Conservation (phyloP, 140 eudicot genomes). For the Anethum foeniculum region DNA sequence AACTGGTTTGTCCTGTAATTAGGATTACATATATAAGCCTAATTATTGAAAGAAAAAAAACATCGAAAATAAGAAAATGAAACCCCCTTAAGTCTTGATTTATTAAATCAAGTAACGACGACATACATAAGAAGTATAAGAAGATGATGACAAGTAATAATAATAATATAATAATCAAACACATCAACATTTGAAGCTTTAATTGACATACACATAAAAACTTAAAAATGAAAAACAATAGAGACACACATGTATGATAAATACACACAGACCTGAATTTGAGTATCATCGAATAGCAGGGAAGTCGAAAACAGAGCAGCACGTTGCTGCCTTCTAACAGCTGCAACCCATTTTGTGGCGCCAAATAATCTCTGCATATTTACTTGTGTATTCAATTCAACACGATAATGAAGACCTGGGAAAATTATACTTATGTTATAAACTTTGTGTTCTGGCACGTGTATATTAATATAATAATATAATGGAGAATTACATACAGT, state of each 20-base stretch:
- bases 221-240: not conserved
- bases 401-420: no score
- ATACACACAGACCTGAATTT: slow-evolving; percentile 42
- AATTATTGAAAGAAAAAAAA: no score
- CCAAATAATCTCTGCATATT: slow-evolving; percentile 9
- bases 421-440: no score
- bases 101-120: no score
- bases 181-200: not conserved
- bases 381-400: no score
- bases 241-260: not conserved
- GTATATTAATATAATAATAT: no score
- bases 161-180: not conserved
- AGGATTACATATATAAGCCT: not conserved
- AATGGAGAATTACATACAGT: no score
- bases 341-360: not conserved
- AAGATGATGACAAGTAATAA: not conserved
- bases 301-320: slow-evolving; percentile 47
- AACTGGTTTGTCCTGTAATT: not conserved
- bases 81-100: not conserved
- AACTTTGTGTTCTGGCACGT: no score
- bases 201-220: not conserved
- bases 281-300: slow-evolving; percentile 71
- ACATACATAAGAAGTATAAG: not conserved
- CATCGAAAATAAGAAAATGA: no score
- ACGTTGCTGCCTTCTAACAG: not conserved